Conservation (phyloP, 2,329 filamentous ascomycete species). For the Lachnellula cervina region DNA sequence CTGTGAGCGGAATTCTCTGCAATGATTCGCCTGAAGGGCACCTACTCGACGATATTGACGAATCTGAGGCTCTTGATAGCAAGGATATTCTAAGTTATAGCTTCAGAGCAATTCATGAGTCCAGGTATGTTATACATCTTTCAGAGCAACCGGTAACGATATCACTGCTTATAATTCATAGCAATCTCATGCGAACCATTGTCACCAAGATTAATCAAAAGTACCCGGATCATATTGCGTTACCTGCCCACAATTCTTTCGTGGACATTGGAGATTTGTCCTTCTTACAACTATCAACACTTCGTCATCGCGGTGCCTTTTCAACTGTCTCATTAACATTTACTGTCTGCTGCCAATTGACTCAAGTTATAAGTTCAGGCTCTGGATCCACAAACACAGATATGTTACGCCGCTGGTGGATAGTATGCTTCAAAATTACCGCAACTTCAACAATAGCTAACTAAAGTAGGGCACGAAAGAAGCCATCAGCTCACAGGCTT, state of each 20-base stretch:
- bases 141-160: not conserved
- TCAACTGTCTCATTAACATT: constrained; percentile 91
- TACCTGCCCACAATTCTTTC: constrained; percentile 45
- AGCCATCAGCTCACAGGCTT: constrained; percentile 70
- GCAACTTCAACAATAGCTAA: not conserved
- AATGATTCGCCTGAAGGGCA: constrained; percentile 93
- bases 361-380: constrained; percentile 40
- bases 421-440: constrained; percentile 40
- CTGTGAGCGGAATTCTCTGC: constrained; percentile 74
- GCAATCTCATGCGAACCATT: constrained; percentile 65
- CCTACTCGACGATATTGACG: constrained; percentile 69
- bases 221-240: constrained; percentile 39
- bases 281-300: constrained; percentile 74
- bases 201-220: constrained; percentile 45
- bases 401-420: constrained; percentile 63
- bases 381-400: constrained; percentile 12
- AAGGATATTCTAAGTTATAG: constrained; percentile 93
- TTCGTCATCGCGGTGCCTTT: constrained; percentile 89
- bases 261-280: constrained; percentile 65
- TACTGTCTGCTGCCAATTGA: constrained; percentile 67
- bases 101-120: constrained; percentile 91
- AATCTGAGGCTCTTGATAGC: constrained; percentile 66
- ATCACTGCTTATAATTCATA: constrained; percentile 33
- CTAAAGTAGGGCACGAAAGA: constrained; percentile 52
- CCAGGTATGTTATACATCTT: constrained; percentile 54